These are phyloP conservation scores for Scedosporium aurantiacum DNA, from an alignment of 2,329 filamentous ascomycete species.

Conservation along the genomic window DNA sequence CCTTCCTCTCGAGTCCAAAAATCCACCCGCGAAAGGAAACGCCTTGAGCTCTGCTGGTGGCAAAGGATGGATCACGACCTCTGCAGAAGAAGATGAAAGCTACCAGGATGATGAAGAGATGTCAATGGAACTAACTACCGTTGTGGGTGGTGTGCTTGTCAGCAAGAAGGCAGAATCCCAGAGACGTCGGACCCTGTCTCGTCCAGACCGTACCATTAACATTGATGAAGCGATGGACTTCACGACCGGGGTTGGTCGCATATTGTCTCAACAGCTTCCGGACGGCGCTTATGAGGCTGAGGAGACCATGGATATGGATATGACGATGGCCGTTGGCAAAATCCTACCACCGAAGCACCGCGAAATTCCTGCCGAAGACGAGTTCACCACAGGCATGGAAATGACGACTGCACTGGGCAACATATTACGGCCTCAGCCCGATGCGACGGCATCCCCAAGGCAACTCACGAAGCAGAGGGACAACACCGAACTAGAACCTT, in stretches of 20 bases:
- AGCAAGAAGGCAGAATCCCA: constrained; percentile 11
- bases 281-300: constrained; percentile 16
- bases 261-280: not conserved
- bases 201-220: constrained; percentile 13
- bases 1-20: not conserved
- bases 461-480: constrained; percentile 49
- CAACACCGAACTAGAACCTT: constrained; percentile 26
- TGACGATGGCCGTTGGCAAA: constrained; percentile 46
- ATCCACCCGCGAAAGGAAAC: not conserved
- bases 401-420: constrained; percentile 53
- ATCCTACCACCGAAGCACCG: constrained; percentile 29
- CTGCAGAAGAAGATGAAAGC: constrained; percentile 20
- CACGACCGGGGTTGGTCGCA: not conserved
- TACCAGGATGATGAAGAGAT: constrained; percentile 52
- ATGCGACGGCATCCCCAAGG: constrained; percentile 37
- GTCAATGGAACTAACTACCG: constrained; percentile 68
- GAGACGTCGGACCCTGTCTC: constrained; percentile 18
- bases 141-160: constrained; percentile 44
- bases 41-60: constrained; percentile 85
- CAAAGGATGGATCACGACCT: constrained; percentile 55
- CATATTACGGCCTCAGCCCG: constrained; percentile 36
- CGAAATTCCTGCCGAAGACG: constrained; percentile 14
- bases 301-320: constrained; percentile 51
- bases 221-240: constrained; percentile 13
- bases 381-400: constrained; percentile 51